phyloP scores from a whole-genome alignment of 371 early-diverging fungal genomes.

The Apophysomyces ossiformis region DNA sequence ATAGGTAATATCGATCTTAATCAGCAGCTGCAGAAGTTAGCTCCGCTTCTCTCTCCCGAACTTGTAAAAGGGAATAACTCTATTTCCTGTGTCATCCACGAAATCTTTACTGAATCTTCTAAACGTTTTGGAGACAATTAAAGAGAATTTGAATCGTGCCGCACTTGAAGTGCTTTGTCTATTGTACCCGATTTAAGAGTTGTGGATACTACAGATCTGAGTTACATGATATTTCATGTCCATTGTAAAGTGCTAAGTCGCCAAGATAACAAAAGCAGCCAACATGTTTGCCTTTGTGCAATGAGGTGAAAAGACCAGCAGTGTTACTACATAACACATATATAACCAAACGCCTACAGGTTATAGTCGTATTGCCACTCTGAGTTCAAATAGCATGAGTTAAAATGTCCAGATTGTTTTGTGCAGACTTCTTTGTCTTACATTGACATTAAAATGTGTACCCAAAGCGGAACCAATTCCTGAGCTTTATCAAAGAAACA shows the following conservation, averaged over 20 bases:
- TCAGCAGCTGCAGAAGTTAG: too few species aligned
- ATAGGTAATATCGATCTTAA: conserved; percentile 5
- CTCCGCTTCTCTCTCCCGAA: too few species aligned
- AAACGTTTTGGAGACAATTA: too few species aligned
- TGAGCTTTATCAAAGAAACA: conserved; percentile 1
- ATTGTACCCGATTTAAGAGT: not conserved
- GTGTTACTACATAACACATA: not conserved
- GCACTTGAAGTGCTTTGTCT: not conserved
- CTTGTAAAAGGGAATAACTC: too few species aligned
- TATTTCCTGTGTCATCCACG: too few species aligned
- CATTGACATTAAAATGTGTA: not conserved
- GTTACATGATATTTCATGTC: not conserved
- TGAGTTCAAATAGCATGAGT: not conserved
- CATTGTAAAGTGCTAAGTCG: not conserved
- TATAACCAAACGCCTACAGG: not conserved
- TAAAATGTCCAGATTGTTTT: not conserved
- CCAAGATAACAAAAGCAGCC: not conserved
- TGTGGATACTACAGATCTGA: not conserved
- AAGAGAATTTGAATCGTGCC: not conserved
- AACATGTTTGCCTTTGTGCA: conserved; percentile 1
- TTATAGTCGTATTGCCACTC: not conserved
- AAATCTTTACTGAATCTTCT: too few species aligned
- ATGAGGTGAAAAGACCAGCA: not conserved
- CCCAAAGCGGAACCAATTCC: not conserved
- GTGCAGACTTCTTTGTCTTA: not conserved